Base-by-base conservation (phyloP, 345 rosid species). In the Zanthoxylum bungeanum region DNA sequence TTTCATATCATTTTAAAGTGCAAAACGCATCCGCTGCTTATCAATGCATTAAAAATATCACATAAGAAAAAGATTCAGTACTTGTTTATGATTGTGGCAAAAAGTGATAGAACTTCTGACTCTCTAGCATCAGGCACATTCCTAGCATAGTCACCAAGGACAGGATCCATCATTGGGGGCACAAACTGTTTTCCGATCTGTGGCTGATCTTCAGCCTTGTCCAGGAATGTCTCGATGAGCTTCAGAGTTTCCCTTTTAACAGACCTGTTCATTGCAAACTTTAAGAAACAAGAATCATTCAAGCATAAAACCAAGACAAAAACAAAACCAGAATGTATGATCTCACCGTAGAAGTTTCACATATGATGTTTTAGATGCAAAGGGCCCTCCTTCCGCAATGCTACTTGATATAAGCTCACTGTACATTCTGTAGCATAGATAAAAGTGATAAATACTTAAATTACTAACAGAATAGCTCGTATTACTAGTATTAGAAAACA, bases 61-160 rank as follows among this genome's bases (percentile, higher is more conserved):
- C 3, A 24, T 30, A 37, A 50, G 30, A 42, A 53, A 57, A 28
- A 27, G 61, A 31, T 30, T 66, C 46, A 86, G 40, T 87, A 96
- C 99, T 96, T 96, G 85, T 96, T 91, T 83, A 96, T 96, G 76
- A 96, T 96, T 50, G 98, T 96, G 4, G 99, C 96, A 80, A 93
- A 96, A 66, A 96, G 96, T 55, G 99, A 96, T 24, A 96, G 74
- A 70, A 93, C 99, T 86, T 96, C 99, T 2, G 99, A 93, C 81
- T 96, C 99, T 78, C 99, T 93, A 58, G 99, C 99, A 75, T 96
- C 99, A 69, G 99, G 96, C 73, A 96, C 84, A 85, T 96, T 96
- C 83, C 99, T 87, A 2, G 97, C 94, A 78, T 96, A 96, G 69
- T 96, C 99, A 66, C 94, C 95, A 28, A 96, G 99, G 72, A 96